Evolutionary conservation across 2,329 filamentous ascomycete genomes (phyloP).

Genomic region (Alternaria arborescens): DNA sequence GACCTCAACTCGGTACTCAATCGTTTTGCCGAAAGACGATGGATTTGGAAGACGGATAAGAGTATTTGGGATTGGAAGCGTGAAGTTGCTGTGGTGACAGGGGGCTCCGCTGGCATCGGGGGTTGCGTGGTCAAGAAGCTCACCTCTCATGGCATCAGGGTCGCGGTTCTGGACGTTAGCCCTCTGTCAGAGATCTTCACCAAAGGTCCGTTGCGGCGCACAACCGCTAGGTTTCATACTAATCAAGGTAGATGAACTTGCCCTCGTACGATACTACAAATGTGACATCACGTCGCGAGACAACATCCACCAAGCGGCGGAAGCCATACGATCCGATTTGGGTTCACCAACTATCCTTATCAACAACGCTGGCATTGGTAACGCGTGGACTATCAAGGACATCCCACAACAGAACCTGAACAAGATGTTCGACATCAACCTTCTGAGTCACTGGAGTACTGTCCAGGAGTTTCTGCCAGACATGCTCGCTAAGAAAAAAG

Average conservation of each 20-base stretch:
- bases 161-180: constrained; percentile 48
- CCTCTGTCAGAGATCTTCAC: constrained; percentile 41
- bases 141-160: constrained; percentile 41
- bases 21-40: constrained; percentile 51
- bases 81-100: constrained; percentile 50
- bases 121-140: constrained; percentile 45
- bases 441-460: constrained; percentile 49
- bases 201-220: constrained; percentile 28
- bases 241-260: constrained; percentile 31
- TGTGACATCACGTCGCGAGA: constrained; percentile 47
- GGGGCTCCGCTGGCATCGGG: constrained; percentile 49
- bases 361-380: constrained; percentile 51
- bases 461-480: constrained; percentile 50
- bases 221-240: constrained; percentile 11
- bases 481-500: constrained; percentile 49
- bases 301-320: constrained; percentile 38
- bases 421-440: constrained; percentile 46
- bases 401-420: constrained; percentile 35
- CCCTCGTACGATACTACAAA: constrained; percentile 37
- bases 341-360: constrained; percentile 47
- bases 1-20: constrained; percentile 42
- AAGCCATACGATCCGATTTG: constrained; percentile 45
- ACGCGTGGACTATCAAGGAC: constrained; percentile 44
- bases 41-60: constrained; percentile 45
- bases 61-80: constrained; percentile 41